These are phyloP conservation scores for Andrographis paniculata DNA, from an alignment of 305 asterid genomes.

Conservation along the genomic window DNA sequence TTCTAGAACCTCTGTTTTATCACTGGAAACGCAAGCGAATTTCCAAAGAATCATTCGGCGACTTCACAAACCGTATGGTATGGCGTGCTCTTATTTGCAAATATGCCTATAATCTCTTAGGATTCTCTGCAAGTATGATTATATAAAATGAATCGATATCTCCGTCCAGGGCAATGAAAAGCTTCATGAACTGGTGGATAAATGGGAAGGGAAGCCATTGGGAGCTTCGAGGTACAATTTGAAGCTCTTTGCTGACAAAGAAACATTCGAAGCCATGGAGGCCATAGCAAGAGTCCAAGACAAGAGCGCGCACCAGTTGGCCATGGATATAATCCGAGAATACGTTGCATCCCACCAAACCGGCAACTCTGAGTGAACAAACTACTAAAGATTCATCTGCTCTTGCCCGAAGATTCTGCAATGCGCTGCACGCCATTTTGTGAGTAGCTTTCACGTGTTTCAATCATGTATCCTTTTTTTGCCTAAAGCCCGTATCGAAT, in stretches of 20 bases:
- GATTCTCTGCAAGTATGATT: no score
- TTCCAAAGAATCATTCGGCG: constrained; percentile 79
- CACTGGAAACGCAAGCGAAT: constrained; percentile 73
- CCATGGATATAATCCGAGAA: constrained; percentile 68
- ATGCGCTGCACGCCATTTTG: no score
- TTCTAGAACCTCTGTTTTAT: constrained; percentile 80
- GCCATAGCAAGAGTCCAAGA: constrained; percentile 51
- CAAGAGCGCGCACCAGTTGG: constrained; percentile 76
- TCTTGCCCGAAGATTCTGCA: constrained; percentile 2
- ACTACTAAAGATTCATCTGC: neutral
- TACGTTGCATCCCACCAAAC: constrained; percentile 62
- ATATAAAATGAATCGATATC: neutral
- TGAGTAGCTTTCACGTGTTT: neutral
- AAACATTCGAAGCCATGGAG: constrained; percentile 63
- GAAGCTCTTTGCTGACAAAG: constrained; percentile 76
- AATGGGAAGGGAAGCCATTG: constrained; percentile 76
- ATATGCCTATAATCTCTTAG: neutral
- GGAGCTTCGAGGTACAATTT: constrained; percentile 48
- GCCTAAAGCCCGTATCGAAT: no score
- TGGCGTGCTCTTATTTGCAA: neutral
- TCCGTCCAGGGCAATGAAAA: constrained; percentile 65
- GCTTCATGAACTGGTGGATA: constrained; percentile 59
- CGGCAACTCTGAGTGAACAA: constrained; percentile 34
- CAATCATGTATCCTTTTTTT: no score
- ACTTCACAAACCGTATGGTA: constrained; percentile 79